Percentiles rank a stretch among this genome's conserved stretches.
phyloP scores from a whole-genome alignment of 305 asterid genomes.

The Striga hermonthica region DNA sequence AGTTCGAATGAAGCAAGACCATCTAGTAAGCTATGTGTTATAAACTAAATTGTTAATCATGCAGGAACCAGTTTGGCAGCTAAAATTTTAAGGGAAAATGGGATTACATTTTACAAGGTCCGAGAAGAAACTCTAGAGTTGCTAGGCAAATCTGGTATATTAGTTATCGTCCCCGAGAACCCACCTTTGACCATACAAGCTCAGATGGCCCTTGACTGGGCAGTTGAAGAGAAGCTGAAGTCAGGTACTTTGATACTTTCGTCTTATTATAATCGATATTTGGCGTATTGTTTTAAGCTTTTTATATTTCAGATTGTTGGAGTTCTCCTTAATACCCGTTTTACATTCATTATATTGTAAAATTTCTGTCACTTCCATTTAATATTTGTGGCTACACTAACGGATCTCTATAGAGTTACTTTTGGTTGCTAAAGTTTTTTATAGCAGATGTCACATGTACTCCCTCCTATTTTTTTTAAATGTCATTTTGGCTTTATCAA shows the following conservation, averaged over 20 bases:
- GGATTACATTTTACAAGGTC: slow-evolving; percentile 62
- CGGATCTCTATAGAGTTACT: not conserved
- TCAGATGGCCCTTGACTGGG: slow-evolving; percentile 87
- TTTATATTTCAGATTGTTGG: slow-evolving; percentile 14
- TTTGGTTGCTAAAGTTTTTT: slow-evolving; percentile 3
- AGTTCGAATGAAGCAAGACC: slow-evolving; percentile 1
- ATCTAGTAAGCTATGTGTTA: slow-evolving; percentile 14
- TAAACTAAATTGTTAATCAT: slow-evolving; percentile 27
- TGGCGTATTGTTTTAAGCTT: not conserved
- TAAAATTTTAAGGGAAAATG: slow-evolving; percentile 68
- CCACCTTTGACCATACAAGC: slow-evolving; percentile 91
- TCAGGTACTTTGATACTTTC: slow-evolving; percentile 52
- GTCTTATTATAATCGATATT: not conserved
- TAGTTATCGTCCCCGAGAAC: slow-evolving; percentile 61
- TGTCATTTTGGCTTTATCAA: too few species aligned
- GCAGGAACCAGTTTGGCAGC: slow-evolving; percentile 92
- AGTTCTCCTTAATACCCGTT: not conserved
- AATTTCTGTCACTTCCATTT: slow-evolving; percentile 1
- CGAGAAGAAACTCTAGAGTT: slow-evolving; percentile 59
- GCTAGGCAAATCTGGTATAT: slow-evolving; percentile 67
- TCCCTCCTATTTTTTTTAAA: too few species aligned
- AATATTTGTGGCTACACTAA: not conserved
- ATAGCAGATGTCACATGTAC: slow-evolving; percentile 2
- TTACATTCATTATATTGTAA: slow-evolving; percentile 1
- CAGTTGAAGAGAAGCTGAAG: slow-evolving; percentile 72